Conservation (phyloP, 2,329 filamentous ascomycete species). For the Nigrospora oryzae region DNA sequence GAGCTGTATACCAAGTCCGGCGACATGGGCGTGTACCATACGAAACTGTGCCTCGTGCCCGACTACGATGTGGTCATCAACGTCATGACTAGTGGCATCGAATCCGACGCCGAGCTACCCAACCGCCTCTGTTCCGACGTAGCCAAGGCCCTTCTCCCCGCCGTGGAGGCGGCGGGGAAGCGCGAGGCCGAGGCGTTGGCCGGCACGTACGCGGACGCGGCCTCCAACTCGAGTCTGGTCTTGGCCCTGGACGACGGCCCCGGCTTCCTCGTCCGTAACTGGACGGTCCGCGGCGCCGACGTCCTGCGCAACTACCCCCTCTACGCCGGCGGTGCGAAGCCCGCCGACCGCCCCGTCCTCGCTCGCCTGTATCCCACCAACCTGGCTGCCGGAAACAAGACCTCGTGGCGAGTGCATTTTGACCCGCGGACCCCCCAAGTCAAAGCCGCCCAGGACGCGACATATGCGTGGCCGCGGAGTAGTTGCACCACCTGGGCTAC, state of each 20-base stretch:
- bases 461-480: neutral
- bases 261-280: conserved; percentile 27
- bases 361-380: too few species aligned
- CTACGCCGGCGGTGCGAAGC: neutral
- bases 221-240: conserved; percentile 7
- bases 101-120: conserved; percentile 19
- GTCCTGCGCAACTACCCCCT: conserved; percentile 9
- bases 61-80: conserved; percentile 19
- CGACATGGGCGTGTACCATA: conserved; percentile 18
- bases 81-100: conserved; percentile 16
- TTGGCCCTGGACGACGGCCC: conserved; percentile 28
- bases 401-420: neutral
- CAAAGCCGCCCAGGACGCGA: neutral
- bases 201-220: conserved; percentile 10
- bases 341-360: neutral
- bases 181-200: conserved; percentile 11
- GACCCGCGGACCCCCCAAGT: neutral
- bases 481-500: neutral
- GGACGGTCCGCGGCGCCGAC: conserved; percentile 30
- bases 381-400: neutral
- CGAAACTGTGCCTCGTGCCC: conserved; percentile 15
- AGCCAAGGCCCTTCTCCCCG: conserved; percentile 7
- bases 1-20: conserved; percentile 20
- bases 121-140: conserved; percentile 13
- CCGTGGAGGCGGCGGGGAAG: conserved; percentile 15